Base-by-base conservation (phyloP, 2,329 filamentous ascomycete genomes). In the Chrysosporium queenslandicum region DNA sequence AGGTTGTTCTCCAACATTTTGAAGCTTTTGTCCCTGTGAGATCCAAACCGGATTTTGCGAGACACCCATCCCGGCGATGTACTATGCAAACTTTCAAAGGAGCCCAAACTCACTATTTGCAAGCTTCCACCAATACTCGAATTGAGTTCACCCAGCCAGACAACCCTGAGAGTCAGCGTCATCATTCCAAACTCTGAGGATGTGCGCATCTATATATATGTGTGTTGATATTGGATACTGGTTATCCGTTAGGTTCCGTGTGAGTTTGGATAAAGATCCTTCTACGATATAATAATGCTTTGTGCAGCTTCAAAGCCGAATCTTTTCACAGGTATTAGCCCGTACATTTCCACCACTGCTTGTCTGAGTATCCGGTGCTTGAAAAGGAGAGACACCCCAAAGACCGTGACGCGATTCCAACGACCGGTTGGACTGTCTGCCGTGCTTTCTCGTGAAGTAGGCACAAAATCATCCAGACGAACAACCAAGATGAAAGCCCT, bases 401-500 rank as follows among this genome's bases (percentile, higher is more conserved):
- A 32, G 23, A 20, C 6, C 4, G 2, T 32, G 12, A 36, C 25
- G 6, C 20, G 27, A 1, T 36, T 29, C 7, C 45, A 37, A 12
- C 12, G 14, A 18, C 14, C 14, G 12, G 18, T 21, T 14, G 12
- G 9, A 11, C 27, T 18, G 7, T 30, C 16, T 3, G 7, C 29
- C n/a, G 6, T 34, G 11, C 25, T 34, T 6, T 34, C 3, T 23
- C 47, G 47, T 23, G 37, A 16, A 30, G n/a, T 41, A 25, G 29
- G 36, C 29, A 41, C 47, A n/a, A 42, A 50, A 23, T 16, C 53
- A n/a, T 16, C 43, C 23, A 45, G 27, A 20, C 46, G 29, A 1
- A 12, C 23, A 18, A 29, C 16, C 49, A 55, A 47, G n/a, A 77
- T 76, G 74, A 74, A 74, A 56, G 74, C 73, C 4, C 68, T 77